Base-by-base conservation (phyloP, 2,329 filamentous ascomycete genomes). In the Rutstroemia sp. region DNA sequence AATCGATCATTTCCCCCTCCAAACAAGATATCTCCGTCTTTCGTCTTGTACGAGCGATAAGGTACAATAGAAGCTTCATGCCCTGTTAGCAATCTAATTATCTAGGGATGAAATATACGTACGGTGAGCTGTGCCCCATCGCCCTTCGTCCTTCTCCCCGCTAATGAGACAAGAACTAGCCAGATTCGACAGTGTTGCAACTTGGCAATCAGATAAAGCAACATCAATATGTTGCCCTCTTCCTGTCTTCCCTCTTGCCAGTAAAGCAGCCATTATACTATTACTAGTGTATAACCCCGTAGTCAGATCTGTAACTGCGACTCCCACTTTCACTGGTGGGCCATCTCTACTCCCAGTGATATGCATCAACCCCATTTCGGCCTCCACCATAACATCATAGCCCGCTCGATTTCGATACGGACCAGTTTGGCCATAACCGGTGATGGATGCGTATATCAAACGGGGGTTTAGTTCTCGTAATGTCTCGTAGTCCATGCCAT, bases 311-410 rank as follows among this genome's bases (percentile, higher is more conserved):
- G 94, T 97, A 3, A 99, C 94, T 2, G 94, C 94, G 2, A 99
- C 94, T 18, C 94, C 94, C 2, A 99, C 94, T 74, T 99, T 99
- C 41, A 96, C 94, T 0, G 94, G 94, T 1, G 91, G 87, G 0
- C 92, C 91, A 66, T 95, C 88, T 56, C 92, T 81, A 59, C 82
- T 81, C 34, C 94, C 94, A 0, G 94, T 99, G 65, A 99, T 97
- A 73, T 99, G 94, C 94, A 99, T 99, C 56, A 99, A 75, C 0
- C 94, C 94, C 74, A 99, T 92, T 71, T 97, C 94, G 58, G 94
- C 94, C 75, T 99, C 94, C 10, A 99, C 92, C 92, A 99, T 99
- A 64, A 99, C 94, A 72, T 99, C 94, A 77, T 99, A 99, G 4
- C 94, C 94, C 3, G 94, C 91, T 14, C 94, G 81, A 61, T 85